These are phyloP conservation scores for Trypanosoma rangeli DNA, from an alignment of 208 protist genomes.

Conservation along the genomic window DNA sequence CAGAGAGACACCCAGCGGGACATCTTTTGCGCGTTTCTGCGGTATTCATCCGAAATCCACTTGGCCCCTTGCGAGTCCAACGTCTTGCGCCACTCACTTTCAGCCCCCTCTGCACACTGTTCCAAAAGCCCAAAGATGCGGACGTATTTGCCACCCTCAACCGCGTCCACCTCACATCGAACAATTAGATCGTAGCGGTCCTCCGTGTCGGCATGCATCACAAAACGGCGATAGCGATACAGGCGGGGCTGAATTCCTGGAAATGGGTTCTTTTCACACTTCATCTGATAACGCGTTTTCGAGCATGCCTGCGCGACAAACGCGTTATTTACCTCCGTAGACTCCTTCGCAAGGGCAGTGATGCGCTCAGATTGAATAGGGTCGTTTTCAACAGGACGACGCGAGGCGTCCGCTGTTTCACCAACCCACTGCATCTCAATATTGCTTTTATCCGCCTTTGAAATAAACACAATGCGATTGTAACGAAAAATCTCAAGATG, in stretches of 20 bases:
- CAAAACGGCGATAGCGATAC: slow-evolving; percentile 85
- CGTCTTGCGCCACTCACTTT: slow-evolving; percentile 54
- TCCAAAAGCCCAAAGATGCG: slow-evolving; percentile 86
- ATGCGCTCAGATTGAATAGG: slow-evolving; percentile 52
- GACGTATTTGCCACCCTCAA: slow-evolving; percentile 50
- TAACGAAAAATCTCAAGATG: slow-evolving; percentile 57
- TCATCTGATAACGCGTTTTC: slow-evolving; percentile 49
- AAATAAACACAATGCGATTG: slow-evolving; percentile 58
- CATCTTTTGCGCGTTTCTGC: slow-evolving; percentile 76
- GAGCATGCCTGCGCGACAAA: slow-evolving; percentile 65
- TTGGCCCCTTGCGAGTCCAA: slow-evolving; percentile 49
- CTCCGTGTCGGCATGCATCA: slow-evolving; percentile 63
- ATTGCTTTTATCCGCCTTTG: slow-evolving; percentile 48
- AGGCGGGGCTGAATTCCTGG: slow-evolving; percentile 63
- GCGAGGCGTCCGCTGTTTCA: slow-evolving; percentile 60
- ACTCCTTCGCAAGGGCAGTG: slow-evolving; percentile 66
- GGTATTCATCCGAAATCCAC: slow-evolving; percentile 62
- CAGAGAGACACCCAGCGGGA: slow-evolving; percentile 86
- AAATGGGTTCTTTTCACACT: slow-evolving; percentile 62
- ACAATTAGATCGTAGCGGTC: slow-evolving; percentile 84
- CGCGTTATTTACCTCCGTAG: slow-evolving; percentile 63
- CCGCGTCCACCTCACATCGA: slow-evolving; percentile 81
- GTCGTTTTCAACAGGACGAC: slow-evolving; percentile 61
- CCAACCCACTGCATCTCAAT: slow-evolving; percentile 87
- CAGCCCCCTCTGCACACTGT: slow-evolving; percentile 35